Evolutionary conservation across 1,139 yeast species (phyloP).

Genomic region (Diutina rugosa): DNA sequence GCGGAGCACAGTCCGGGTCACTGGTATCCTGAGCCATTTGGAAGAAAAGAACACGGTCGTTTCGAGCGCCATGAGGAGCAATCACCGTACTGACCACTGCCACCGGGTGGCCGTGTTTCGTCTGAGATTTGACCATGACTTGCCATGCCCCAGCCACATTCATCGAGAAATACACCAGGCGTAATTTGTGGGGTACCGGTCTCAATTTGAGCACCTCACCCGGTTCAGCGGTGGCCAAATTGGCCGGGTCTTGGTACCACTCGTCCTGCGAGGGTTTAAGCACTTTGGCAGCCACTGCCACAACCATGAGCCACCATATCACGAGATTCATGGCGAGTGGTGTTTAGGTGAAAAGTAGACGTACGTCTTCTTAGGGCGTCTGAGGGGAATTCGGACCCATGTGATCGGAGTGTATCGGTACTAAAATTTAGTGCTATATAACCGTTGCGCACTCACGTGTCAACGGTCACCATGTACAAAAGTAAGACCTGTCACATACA

Average conservation of each 20-base stretch:
- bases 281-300: background rate
- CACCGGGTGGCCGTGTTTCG: background rate
- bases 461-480: too few species aligned
- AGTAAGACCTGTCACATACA: too few species aligned
- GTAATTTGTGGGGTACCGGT: background rate
- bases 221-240: background rate
- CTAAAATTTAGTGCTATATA: too few species aligned
- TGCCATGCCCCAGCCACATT: background rate
- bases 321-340: background rate
- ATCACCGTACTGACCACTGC: slow-evolving; percentile 6
- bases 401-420: too few species aligned
- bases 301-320: background rate
- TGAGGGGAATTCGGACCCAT: background rate
- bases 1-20: slow-evolving; percentile 6
- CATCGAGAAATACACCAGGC: background rate
- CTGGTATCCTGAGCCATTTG: slow-evolving; percentile 7
- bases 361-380: background rate
- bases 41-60: slow-evolving; percentile 5
- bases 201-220: background rate
- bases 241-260: background rate
- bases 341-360: too few species aligned
- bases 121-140: background rate
- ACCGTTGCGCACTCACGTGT: too few species aligned
- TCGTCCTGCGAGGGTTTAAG: background rate
- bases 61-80: slow-evolving; percentile 6